phyloP scores from a whole-genome alignment of 805 yeast genomes.

The Candida suzukii region DNA sequence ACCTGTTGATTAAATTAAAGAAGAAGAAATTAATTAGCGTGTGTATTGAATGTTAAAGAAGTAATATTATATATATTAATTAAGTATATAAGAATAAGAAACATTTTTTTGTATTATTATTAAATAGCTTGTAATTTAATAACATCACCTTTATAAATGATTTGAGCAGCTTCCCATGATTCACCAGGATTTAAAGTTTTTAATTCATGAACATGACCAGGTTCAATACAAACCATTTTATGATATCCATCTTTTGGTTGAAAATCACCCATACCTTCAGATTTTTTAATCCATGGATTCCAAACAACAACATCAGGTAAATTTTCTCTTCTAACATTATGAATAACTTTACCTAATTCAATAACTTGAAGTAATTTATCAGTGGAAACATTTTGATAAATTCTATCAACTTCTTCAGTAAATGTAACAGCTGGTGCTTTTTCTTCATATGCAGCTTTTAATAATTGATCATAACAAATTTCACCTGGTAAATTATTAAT shows the following conservation, averaged over 20 bases:
- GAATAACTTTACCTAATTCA: conserved; percentile 62
- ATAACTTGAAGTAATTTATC: conserved; percentile 59
- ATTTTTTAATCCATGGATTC: conserved; percentile 93
- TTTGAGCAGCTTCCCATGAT: conserved; percentile 70
- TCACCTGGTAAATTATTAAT: conserved; percentile 76
- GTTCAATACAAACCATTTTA: conserved; percentile 91
- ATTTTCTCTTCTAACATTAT: conserved; percentile 58
- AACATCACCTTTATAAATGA: conserved; percentile 47
- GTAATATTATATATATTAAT: no score
- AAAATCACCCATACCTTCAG: conserved; percentile 83
- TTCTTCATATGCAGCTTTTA: conserved; percentile 55
- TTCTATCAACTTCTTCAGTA: conserved; percentile 77
- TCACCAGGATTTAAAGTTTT: conserved; percentile 60
- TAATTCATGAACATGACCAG: conserved; percentile 78
- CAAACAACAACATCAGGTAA: conserved; percentile 74
- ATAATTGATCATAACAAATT: conserved; percentile 67
- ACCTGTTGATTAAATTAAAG: not conserved
- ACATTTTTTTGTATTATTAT: no score
- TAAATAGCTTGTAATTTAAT: conserved; percentile 51
- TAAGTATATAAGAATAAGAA: no score
- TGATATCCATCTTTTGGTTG: conserved; percentile 78
- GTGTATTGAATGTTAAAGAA: no score
- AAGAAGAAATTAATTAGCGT: conserved; percentile 33
- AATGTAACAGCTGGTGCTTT: conserved; percentile 70
- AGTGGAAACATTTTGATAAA: conserved; percentile 58